Percentiles rank a stretch among this genome's conserved stretches.
These are phyloP conservation scores for Maudiozyma turicensis DNA, from an alignment of 805 yeast genomes.

Conservation along the genomic window DNA sequence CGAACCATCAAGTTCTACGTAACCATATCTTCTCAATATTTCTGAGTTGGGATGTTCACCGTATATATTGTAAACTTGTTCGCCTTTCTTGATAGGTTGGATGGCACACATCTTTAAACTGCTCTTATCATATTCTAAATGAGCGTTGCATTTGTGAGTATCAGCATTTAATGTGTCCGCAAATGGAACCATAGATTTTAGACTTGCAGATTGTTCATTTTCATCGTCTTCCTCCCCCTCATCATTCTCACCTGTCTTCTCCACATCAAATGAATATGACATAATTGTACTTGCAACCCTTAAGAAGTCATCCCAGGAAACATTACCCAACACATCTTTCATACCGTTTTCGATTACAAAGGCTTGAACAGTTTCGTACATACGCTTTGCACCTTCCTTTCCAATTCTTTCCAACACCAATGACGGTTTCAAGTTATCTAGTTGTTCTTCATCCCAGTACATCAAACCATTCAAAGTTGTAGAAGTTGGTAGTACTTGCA, in stretches of 20 bases:
- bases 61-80: slow-evolving; percentile 79
- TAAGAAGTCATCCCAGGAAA: slow-evolving; percentile 52
- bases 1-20: slow-evolving; percentile 67
- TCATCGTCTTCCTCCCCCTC: slow-evolving; percentile 29
- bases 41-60: slow-evolving; percentile 92
- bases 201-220: slow-evolving; percentile 30
- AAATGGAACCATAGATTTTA: slow-evolving; percentile 84
- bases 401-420: slow-evolving; percentile 64
- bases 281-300: slow-evolving; percentile 69
- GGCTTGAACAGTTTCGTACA: slow-evolving; percentile 37
- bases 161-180: slow-evolving; percentile 91
- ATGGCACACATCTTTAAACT: slow-evolving; percentile 63
- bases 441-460: slow-evolving; percentile 67
- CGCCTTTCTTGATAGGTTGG: slow-evolving; percentile 48
- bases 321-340: slow-evolving; percentile 20
- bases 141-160: slow-evolving; percentile 66
- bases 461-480: slow-evolving; percentile 53
- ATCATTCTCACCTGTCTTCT: slow-evolving; percentile 28
- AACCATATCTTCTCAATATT: slow-evolving; percentile 81
- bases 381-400: slow-evolving; percentile 48
- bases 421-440: slow-evolving; percentile 55
- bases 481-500: slow-evolving; percentile 54
- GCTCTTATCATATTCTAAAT: slow-evolving; percentile 41
- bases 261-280: slow-evolving; percentile 88
- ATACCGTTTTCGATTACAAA: slow-evolving; percentile 20